Base-by-base conservation (phyloP, 345 rosid species). In the Physaria fendleri region DNA sequence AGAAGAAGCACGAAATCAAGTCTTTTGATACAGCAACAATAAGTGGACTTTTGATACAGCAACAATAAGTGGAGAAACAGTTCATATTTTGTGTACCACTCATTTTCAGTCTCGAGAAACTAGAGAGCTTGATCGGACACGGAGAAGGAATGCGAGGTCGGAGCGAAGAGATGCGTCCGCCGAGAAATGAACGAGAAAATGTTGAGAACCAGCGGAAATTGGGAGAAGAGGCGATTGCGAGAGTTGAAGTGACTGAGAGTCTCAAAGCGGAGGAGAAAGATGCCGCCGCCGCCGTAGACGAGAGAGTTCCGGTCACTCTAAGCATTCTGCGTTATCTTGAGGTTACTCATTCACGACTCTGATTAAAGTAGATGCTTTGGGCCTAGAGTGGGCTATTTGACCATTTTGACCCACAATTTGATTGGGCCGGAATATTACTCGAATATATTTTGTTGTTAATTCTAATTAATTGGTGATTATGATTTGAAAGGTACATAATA, bases 231-330 rank as follows among this genome's bases (percentile, higher is more conserved):
- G 76, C 58, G 54, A 72, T 24, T 55, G 47, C 44, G 23, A 79
- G 71, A 34, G 66, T 8, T 55, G 85, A 77, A 39, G 75, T 0
- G 3, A 73, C 1, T 24, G 85, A 77, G 39, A 54, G 75, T 39
- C 77, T 79, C 16, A 82, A 58, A 53, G 68, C 59, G 45, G 63
- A 50, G 58, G 68, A 46, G 46, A 46, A n/a, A 23, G 59, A 29
- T 1, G 62, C 43, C 20, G 38, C 59, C 58, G 35, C 59, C 43
- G 10, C 44, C 24, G 65, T 39, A 17, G 69, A 70, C 52, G 69
- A 40, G 10, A 56, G 37, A 39, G 5, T 70, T 0, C 74, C 58
- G 53, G 74, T 55, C 0, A 70, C 33, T 62, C 74, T 62, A 4
- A 70, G 28, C 74, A 69, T 69, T 12, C 2, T 51, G 29, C 11